Conservation (phyloP, 2,329 filamentous ascomycete species). For the Ilyonectria destructans region DNA sequence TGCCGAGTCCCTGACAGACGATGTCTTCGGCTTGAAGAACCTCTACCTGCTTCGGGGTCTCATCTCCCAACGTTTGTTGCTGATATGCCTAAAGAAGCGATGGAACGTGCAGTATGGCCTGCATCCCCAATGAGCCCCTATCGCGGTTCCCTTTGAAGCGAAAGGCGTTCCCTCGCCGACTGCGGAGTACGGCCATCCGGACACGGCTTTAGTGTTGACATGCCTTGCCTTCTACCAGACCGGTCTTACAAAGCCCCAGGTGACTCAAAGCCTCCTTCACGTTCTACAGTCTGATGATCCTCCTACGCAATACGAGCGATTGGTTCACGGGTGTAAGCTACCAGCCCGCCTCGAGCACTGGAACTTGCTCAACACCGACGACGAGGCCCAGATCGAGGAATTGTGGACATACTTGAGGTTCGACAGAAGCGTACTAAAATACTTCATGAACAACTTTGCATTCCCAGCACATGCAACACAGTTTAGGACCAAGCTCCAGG, state of each 20-base stretch:
- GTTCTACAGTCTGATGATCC: constrained; percentile 72
- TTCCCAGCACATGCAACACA: constrained; percentile 78
- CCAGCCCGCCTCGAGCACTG: constrained; percentile 66
- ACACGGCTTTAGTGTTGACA: constrained; percentile 77
- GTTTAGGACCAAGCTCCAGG: constrained; percentile 75
- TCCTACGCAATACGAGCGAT: constrained; percentile 68
- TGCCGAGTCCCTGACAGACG: constrained; percentile 49
- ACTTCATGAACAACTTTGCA: constrained; percentile 75
- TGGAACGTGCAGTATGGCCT: constrained; percentile 79
- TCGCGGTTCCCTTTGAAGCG: constrained; percentile 78
- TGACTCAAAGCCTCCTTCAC: constrained; percentile 65
- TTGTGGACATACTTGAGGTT: constrained; percentile 68
- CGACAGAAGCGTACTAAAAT: constrained; percentile 66
- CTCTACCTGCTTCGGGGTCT: constrained; percentile 75
- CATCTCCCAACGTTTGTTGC: constrained; percentile 71
- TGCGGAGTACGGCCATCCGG: constrained; percentile 78
- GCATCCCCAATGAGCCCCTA: constrained; percentile 67
- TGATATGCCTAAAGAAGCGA: constrained; percentile 72
- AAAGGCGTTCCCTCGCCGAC: constrained; percentile 76
- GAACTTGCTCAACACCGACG: constrained; percentile 73
- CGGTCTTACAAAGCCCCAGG: constrained; percentile 66
- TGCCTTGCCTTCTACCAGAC: constrained; percentile 78
- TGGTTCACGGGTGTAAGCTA: constrained; percentile 60
- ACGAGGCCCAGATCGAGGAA: constrained; percentile 64
- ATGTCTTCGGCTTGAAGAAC: constrained; percentile 51